Conservation (phyloP, 257 asterid genomes). For the Primulina tabacum region DNA sequence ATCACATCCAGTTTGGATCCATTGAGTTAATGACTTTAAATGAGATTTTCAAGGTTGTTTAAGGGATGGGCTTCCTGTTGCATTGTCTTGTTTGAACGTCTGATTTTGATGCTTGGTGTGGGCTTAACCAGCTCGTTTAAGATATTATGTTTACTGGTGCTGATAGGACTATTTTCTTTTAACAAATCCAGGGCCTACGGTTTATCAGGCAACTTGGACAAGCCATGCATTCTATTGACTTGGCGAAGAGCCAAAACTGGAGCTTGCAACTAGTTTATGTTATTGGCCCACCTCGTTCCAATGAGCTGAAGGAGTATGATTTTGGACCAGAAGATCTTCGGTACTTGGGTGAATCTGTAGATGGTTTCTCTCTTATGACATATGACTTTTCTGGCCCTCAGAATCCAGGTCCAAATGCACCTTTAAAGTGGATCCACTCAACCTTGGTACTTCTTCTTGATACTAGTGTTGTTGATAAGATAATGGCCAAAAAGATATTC, state of each 20-base stretch:
- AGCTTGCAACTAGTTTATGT: constrained; percentile 71
- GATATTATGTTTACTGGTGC: constrained; percentile 21
- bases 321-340: constrained; percentile 79
- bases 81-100: background rate
- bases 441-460: constrained; percentile 60
- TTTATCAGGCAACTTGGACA: constrained; percentile 78
- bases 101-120: constrained; percentile 11
- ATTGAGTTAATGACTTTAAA: background rate
- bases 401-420: constrained; percentile 98
- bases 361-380: constrained; percentile 95
- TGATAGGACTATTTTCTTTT: constrained; percentile 28
- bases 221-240: constrained; percentile 63
- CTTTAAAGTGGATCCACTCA: constrained; percentile 77
- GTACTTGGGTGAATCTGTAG: constrained; percentile 55
- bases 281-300: constrained; percentile 82
- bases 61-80: background rate
- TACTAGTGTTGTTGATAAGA: constrained; percentile 26
- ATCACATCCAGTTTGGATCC: background rate
- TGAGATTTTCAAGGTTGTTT: constrained; percentile 6
- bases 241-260: constrained; percentile 36
- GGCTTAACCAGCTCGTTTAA: constrained; percentile 4
- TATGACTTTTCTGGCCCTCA: constrained; percentile 93
- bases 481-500: constrained; percentile 56
- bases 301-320: constrained; percentile 61
- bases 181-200: constrained; percentile 60